A percentile compares a stretch with the other conserved stretches of the same genome.
phyloP scores from a whole-genome alignment of 1,139 yeast species.

The Keqinozyma sinolaborantium region DNA sequence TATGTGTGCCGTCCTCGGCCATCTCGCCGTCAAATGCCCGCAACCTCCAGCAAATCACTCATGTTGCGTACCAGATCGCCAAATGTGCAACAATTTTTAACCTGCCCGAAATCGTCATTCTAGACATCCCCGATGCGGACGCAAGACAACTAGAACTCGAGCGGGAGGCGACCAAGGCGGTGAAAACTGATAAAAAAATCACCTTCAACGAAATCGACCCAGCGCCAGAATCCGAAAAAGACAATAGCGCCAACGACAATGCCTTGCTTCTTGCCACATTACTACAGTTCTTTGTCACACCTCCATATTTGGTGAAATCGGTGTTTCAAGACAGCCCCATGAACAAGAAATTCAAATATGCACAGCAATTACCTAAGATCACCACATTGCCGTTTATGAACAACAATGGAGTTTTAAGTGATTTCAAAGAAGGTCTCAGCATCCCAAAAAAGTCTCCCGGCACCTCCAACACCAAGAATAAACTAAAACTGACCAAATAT shows the following conservation, averaged over 20 bases:
- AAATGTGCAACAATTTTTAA: slow-evolving; percentile 66
- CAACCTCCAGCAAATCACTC: slow-evolving; percentile 70
- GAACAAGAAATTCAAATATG: slow-evolving; percentile 58
- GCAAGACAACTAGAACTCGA: slow-evolving; percentile 13
- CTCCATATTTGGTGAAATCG: slow-evolving; percentile 70
- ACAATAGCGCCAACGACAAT: slow-evolving; percentile 11
- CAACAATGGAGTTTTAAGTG: slow-evolving; percentile 33
- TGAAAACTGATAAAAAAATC: slow-evolving; percentile 17
- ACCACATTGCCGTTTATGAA: slow-evolving; percentile 74
- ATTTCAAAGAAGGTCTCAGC: slow-evolving; percentile 67
- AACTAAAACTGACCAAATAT: slow-evolving; percentile 60
- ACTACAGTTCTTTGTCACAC: slow-evolving; percentile 81
- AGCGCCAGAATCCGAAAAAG: slow-evolving; percentile 7
- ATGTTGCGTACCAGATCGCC: slow-evolving; percentile 74
- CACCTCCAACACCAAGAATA: slow-evolving; percentile 36
- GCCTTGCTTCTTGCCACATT: slow-evolving; percentile 63
- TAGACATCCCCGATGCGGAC: slow-evolving; percentile 41
- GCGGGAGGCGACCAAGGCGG: slow-evolving; percentile 15
- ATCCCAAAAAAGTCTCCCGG: slow-evolving; percentile 51
- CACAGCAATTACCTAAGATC: slow-evolving; percentile 67
- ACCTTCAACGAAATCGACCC: slow-evolving; percentile 9
- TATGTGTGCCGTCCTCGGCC: slow-evolving; percentile 66
- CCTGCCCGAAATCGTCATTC: slow-evolving; percentile 69
- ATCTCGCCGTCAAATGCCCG: slow-evolving; percentile 51
- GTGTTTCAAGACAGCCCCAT: slow-evolving; percentile 42